Conservation (phyloP, 2,329 filamentous ascomycete genomes). For the Phialemonium atrogriseum region DNA sequence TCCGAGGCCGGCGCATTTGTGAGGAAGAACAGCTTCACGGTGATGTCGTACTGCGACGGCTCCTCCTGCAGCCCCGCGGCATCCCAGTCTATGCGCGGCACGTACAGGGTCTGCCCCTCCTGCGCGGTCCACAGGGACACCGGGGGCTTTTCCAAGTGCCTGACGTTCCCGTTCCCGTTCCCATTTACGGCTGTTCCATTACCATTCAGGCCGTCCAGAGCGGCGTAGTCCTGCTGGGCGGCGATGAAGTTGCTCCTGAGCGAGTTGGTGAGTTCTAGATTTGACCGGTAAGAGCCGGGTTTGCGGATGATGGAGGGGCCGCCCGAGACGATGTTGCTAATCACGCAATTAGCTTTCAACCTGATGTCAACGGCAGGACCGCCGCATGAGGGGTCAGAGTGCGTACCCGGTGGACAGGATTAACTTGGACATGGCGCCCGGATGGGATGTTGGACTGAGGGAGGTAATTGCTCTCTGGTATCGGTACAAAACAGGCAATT, state of each 20-base stretch:
- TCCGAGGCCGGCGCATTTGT: slow-evolving; percentile 57
- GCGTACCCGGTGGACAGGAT: slow-evolving; percentile 65
- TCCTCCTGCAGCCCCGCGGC: slow-evolving; percentile 71
- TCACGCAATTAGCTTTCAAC: slow-evolving; percentile 16
- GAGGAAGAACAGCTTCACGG: slow-evolving; percentile 90
- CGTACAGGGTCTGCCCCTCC: slow-evolving; percentile 54
- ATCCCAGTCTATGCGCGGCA: slow-evolving; percentile 70
- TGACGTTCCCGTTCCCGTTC: slow-evolving; percentile 24
- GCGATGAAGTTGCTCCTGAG: slow-evolving; percentile 75
- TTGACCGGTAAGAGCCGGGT: slow-evolving; percentile 71
- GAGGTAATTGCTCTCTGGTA: too few relatives aligned
- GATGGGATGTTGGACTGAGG: too few relatives aligned
- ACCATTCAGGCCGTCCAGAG: slow-evolving; percentile 15
- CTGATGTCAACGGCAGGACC: slow-evolving; percentile 3
- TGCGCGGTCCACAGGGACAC: slow-evolving; percentile 58
- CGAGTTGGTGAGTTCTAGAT: slow-evolving; percentile 84
- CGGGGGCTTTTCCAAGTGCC: slow-evolving; percentile 17
- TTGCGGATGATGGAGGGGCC: slow-evolving; percentile 79
- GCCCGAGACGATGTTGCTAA: slow-evolving; percentile 73
- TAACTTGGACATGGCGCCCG: too few relatives aligned
- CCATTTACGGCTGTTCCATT: slow-evolving; percentile 15
- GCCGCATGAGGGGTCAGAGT: not conserved
- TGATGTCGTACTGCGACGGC: slow-evolving; percentile 80
- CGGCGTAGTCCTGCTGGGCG: slow-evolving; percentile 56
- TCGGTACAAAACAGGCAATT: too few relatives aligned